These are phyloP conservation scores for Talaromyces marneffei DNA, from an alignment of 2,329 filamentous ascomycete genomes.

Conservation along the genomic window DNA sequence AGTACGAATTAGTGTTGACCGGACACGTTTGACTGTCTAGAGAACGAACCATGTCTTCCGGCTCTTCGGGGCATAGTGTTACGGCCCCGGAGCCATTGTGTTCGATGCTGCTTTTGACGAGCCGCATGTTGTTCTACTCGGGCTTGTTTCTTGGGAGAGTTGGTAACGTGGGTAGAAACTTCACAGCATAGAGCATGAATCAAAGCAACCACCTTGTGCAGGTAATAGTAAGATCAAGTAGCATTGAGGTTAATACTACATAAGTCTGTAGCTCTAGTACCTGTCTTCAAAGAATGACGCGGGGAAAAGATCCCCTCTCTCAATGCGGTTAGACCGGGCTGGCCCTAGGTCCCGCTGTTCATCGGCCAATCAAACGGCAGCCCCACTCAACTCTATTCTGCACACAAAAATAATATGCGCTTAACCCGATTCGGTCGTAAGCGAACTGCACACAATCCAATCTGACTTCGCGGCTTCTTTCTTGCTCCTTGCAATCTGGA, in stretches of 20 bases:
- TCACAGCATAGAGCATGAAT: neutral
- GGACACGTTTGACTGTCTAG: neutral
- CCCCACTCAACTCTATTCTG: conserved; percentile 11
- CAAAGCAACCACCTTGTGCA: neutral
- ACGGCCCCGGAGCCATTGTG: conserved; percentile 60
- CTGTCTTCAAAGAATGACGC: conserved; percentile 10
- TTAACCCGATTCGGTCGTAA: conserved; percentile 9
- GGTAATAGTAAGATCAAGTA: neutral
- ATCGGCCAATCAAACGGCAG: neutral
- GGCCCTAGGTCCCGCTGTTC: neutral
- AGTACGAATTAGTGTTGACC: neutral
- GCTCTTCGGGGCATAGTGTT: conserved; percentile 64
- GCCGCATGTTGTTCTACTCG: conserved; percentile 49
- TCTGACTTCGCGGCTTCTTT: neutral
- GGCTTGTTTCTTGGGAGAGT: neutral
- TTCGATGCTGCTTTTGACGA: conserved; percentile 63
- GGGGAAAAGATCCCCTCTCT: conserved; percentile 10
- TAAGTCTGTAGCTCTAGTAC: neutral
- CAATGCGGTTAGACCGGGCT: conserved; percentile 7
- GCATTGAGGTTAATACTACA: no score
- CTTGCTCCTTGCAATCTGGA: conserved; percentile 12
- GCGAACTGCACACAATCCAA: conserved; percentile 14
- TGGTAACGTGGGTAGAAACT: neutral
- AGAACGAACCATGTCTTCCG: conserved; percentile 64
- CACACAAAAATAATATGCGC: neutral